Percentiles rank a stretch among this genome's conserved stretches.
Evolutionary conservation across 257 asterid genomes (phyloP).

Genomic region (Solanum megistacrolobum): DNA sequence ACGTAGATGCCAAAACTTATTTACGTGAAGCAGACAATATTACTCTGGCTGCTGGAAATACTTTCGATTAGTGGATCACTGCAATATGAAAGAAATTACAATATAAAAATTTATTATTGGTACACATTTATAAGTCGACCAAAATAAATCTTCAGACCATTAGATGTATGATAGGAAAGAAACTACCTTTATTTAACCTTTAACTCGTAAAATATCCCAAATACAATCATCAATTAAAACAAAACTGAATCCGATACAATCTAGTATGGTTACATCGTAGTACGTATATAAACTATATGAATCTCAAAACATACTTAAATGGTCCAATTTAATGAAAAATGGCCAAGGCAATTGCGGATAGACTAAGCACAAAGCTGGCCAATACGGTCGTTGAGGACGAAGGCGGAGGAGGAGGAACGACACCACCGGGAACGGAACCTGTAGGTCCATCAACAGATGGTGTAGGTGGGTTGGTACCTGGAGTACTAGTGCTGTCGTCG

Average conservation of each 20-base stretch:
- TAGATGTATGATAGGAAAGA: background rate
- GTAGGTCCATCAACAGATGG: conserved; percentile 2
- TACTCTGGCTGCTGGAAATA: no score
- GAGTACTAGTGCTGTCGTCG: background rate
- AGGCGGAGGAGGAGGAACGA: background rate
- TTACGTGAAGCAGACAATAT: no score
- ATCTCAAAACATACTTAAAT: background rate
- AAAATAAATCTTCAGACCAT: background rate
- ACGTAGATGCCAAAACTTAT: no score
- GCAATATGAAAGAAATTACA: no score
- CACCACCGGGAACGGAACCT: background rate
- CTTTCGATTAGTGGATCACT: no score
- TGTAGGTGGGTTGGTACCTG: conserved; percentile 21
- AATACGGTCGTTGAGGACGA: background rate
- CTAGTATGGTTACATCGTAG: background rate
- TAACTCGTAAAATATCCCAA: background rate
- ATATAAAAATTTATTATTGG: no score
- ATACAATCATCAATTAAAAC: background rate
- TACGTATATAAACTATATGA: background rate
- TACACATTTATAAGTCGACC: background rate
- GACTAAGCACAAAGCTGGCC: background rate
- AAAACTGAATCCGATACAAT: background rate
- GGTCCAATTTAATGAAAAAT: background rate
- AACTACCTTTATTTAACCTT: background rate
- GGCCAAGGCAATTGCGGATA: background rate